These are phyloP conservation scores for Mortierella polycephala DNA, from an alignment of 371 early-diverging fungal species.

Conservation along the genomic window DNA sequence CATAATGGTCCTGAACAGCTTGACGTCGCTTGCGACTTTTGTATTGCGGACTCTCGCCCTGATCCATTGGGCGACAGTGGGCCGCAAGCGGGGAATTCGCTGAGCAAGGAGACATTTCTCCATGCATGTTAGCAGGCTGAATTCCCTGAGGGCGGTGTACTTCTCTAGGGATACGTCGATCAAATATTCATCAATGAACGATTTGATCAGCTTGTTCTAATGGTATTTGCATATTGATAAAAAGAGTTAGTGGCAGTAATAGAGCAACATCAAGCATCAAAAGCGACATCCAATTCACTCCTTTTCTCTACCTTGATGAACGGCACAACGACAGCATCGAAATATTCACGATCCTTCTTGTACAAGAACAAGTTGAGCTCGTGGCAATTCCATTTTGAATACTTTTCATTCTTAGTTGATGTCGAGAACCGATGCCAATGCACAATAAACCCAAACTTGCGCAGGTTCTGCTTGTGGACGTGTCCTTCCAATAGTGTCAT, in stretches of 20 bases:
- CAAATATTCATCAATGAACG: conserved; percentile 64
- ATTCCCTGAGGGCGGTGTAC: conserved; percentile 55
- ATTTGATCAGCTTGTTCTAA: conserved; percentile 62
- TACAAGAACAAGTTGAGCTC: conserved; percentile 69
- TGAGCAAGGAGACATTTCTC: conserved; percentile 65
- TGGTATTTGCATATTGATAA: neutral
- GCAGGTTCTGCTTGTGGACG: conserved; percentile 18
- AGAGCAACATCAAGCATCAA: neutral
- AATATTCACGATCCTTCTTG: conserved; percentile 60
- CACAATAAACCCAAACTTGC: conserved; percentile 40
- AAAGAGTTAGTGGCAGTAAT: neutral
- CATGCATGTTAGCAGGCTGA: conserved; percentile 45
- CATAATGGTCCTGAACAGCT: conserved; percentile 42
- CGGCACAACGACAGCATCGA: conserved; percentile 56
- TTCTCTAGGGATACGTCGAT: conserved; percentile 53
- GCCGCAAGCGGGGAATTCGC: conserved; percentile 40
- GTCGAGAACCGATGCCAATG: conserved; percentile 40
- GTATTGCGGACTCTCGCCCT: conserved; percentile 33
- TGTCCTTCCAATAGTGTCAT: conserved; percentile 22
- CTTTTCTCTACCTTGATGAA: conserved; percentile 57
- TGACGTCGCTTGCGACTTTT: conserved; percentile 26
- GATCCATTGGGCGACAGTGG: conserved; percentile 51
- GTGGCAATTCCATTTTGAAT: conserved; percentile 59
- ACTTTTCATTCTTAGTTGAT: conserved; percentile 56
- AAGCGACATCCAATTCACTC: no score